A percentile compares a stretch with the other conserved stretches of the same genome.
Conservation (phyloP, 108 stramenopile species). For the Pinguiococcus pyrenoidosus region DNA sequence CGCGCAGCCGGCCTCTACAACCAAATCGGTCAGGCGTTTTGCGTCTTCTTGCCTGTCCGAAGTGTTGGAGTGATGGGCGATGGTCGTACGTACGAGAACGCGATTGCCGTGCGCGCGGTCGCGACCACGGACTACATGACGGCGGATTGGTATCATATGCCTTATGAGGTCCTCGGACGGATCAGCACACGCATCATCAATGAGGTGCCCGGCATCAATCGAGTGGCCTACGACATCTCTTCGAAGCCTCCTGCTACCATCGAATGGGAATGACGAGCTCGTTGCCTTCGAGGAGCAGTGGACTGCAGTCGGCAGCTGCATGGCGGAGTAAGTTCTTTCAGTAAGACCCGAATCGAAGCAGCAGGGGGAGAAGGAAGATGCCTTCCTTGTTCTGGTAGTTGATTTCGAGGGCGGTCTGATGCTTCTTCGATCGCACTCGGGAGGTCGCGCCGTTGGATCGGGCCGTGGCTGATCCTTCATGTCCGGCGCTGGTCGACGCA, state of each 20-base stretch:
- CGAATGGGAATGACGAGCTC: slow-evolving; percentile 99
- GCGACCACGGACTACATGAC: slow-evolving; percentile 98
- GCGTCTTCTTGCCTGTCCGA: slow-evolving; percentile 83
- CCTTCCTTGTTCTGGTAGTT: no score
- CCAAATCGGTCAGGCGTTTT: slow-evolving; percentile 92
- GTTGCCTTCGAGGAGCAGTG: no score
- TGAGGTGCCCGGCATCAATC: slow-evolving; percentile 89
- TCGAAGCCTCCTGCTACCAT: slow-evolving; percentile 98
- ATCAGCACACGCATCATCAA: slow-evolving; percentile 85
- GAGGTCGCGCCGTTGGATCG: no score
- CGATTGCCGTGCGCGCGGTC: slow-evolving; percentile 68
- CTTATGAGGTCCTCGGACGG: slow-evolving; percentile 77
- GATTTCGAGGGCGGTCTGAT: no score
- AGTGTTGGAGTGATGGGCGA: slow-evolving; percentile 96
- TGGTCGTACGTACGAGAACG: not conserved
- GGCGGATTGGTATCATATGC: slow-evolving; percentile 91
- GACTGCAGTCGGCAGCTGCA: no score
- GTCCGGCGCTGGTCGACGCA: no score
- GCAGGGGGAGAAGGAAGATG: no score
- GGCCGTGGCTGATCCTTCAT: no score
- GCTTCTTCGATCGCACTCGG: no score
- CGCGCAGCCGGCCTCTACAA: slow-evolving; percentile 72
- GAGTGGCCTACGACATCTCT: slow-evolving; percentile 92
- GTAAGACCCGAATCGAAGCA: no score
- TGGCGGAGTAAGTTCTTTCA: no score